These are phyloP conservation scores for Diplocarpon rosae DNA, from an alignment of 2,329 filamentous ascomycete species.

Conservation along the genomic window DNA sequence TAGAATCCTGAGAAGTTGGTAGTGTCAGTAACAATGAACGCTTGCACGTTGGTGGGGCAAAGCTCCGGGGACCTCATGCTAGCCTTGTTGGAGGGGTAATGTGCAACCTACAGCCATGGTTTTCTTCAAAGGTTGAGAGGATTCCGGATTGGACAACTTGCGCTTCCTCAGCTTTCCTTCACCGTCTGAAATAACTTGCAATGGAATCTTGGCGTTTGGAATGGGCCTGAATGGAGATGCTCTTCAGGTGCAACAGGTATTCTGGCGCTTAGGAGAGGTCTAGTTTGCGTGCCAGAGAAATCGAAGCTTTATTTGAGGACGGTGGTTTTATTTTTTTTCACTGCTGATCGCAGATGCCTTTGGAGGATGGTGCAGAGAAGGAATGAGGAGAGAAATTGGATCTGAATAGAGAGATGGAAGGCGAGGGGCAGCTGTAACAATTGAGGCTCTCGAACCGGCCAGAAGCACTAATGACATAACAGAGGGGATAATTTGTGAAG, in stretches of 20 bases:
- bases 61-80: conserved; percentile 1
- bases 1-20: conserved; percentile 32
- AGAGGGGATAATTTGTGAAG: too few species aligned
- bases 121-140: conserved; percentile 45
- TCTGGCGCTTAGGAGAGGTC: conserved; percentile 5
- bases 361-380: too few species aligned
- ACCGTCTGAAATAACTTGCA: conserved; percentile 17
- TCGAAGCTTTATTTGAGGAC: too few species aligned
- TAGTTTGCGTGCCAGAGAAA: not conserved
- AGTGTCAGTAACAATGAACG: not conserved
- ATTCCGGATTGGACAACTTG: conserved; percentile 52
- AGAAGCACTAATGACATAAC: too few species aligned
- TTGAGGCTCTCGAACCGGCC: too few species aligned
- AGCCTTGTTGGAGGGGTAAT: conserved; percentile 9
- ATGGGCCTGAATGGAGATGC: conserved; percentile 7
- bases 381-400: too few species aligned
- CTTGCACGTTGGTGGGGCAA: not conserved
- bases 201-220: conserved; percentile 26
- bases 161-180: conserved; percentile 52
- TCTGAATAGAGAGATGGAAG: too few species aligned
- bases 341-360: too few species aligned
- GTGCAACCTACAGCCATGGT: conserved; percentile 46
- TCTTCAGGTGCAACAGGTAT: conserved; percentile 7
- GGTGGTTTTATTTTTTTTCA: too few species aligned
- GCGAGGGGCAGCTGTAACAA: too few species aligned